A percentile compares a stretch with the other conserved stretches of the same genome.
phyloP scores from a whole-genome alignment of 2,329 filamentous ascomycete species.

The Pseudocercospora eumusae region DNA sequence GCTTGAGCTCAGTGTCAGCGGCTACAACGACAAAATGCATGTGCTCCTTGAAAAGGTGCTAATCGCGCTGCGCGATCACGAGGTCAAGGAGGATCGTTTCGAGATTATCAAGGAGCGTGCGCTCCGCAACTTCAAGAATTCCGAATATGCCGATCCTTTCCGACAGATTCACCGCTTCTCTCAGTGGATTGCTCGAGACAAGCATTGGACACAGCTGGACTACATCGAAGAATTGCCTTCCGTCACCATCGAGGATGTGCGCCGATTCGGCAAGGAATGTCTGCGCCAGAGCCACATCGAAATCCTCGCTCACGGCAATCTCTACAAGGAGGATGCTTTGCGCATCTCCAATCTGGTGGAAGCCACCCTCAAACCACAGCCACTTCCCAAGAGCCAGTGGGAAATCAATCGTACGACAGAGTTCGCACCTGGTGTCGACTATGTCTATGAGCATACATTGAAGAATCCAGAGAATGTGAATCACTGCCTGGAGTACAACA shows the following conservation, averaged over 20 bases:
- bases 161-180: constrained; percentile 83
- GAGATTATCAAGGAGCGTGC: constrained; percentile 86
- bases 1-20: constrained; percentile 74
- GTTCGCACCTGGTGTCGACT: constrained; percentile 78
- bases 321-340: constrained; percentile 90
- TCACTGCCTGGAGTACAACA: constrained; percentile 54
- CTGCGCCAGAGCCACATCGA: constrained; percentile 85
- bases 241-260: constrained; percentile 73
- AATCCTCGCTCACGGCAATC: constrained; percentile 83
- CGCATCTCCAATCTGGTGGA: constrained; percentile 82
- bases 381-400: constrained; percentile 76
- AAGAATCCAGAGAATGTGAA: constrained; percentile 83
- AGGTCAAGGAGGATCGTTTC: constrained; percentile 84
- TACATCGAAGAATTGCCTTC: constrained; percentile 72
- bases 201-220: constrained; percentile 77
- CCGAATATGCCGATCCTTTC: constrained; percentile 84
- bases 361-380: constrained; percentile 70
- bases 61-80: constrained; percentile 77
- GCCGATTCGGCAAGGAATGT: constrained; percentile 75
- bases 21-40: constrained; percentile 95
- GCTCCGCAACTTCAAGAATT: constrained; percentile 76
- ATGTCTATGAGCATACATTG: constrained; percentile 75
- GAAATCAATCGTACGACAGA: constrained; percentile 74
- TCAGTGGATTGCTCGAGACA: constrained; percentile 75
- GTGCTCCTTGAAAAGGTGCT: constrained; percentile 89